phyloP scores from a whole-genome alignment of 225 moss, liverwort and hornwort species.

The Sphagnum contortum region DNA sequence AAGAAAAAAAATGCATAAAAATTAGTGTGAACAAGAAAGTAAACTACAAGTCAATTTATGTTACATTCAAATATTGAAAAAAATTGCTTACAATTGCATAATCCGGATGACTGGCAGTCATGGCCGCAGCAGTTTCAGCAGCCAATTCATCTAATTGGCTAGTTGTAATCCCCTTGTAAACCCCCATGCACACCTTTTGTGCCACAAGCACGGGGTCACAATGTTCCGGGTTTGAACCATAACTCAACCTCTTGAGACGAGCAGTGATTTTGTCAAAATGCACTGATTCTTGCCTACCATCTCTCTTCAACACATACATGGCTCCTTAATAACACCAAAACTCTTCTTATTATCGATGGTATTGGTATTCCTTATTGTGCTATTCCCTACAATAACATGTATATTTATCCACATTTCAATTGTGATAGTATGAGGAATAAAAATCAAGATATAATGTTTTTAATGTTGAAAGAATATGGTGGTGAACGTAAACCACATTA shows the following conservation, averaged over 20 bases:
- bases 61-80: too few relatives aligned
- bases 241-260: conserved; percentile 83
- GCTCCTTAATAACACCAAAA: background rate
- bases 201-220: conserved; percentile 89
- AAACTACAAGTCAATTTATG: too few relatives aligned
- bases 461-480: too few relatives aligned
- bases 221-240: conserved; percentile 83
- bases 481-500: too few relatives aligned
- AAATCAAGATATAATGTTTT: too few relatives aligned
- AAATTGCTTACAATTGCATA: conserved; percentile 64
- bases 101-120: conserved; percentile 90
- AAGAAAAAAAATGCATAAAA: background rate
- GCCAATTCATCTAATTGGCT: conserved; percentile 95
- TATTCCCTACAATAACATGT: too few relatives aligned
- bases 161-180: conserved; percentile 85
- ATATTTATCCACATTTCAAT: too few relatives aligned
- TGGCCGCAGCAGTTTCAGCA: conserved; percentile 88
- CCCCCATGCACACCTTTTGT: conserved; percentile 87
- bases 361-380: too few relatives aligned
- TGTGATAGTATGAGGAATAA: too few relatives aligned
- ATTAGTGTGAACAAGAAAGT: background rate
- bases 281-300: conserved; percentile 85
- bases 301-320: conserved; percentile 98
- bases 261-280: conserved; percentile 96
- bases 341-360: too few relatives aligned